Evolutionary conservation across 2,329 filamentous ascomycete species (phyloP).

Genomic region (Phymatotrichopsis omnivora): DNA sequence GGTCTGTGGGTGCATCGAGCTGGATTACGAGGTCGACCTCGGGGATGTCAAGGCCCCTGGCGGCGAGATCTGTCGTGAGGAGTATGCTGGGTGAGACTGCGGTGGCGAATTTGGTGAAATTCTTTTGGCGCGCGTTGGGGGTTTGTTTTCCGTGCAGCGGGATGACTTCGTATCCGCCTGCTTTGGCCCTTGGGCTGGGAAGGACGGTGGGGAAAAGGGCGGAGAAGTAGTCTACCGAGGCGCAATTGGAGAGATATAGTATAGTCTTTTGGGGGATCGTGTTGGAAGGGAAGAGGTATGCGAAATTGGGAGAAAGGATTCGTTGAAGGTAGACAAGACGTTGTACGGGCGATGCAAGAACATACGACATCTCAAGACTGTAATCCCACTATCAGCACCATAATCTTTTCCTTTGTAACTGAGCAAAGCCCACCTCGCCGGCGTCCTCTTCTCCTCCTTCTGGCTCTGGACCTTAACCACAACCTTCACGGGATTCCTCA

Average conservation of each 20-base stretch:
- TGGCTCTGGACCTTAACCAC: conserved; percentile 71
- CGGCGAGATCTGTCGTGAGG: conserved; percentile 84
- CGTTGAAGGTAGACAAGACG: conserved; percentile 47
- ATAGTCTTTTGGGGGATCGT: conserved; percentile 74
- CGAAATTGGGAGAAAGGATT: conserved; percentile 48
- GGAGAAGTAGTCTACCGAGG: conserved; percentile 88
- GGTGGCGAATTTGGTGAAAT: conserved; percentile 70
- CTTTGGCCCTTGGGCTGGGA: conserved; percentile 39
- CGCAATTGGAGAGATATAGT: conserved; percentile 86
- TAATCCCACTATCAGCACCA: conserved; percentile 23
- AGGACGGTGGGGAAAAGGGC: conserved; percentile 65
- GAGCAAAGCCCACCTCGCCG: conserved; percentile 50
- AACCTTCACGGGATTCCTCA: conserved; percentile 90
- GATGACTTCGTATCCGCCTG: conserved; percentile 52
- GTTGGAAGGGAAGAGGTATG: conserved; percentile 58
- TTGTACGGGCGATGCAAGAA: conserved; percentile 62
- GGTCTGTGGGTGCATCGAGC: conserved; percentile 68
- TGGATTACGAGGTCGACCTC: conserved; percentile 86
- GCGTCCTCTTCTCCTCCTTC: conserved; percentile 73
- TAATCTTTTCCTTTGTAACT: not conserved
- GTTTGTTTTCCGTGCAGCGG: conserved; percentile 88
- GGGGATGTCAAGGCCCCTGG: conserved; percentile 82
- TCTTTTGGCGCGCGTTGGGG: conserved; percentile 71
- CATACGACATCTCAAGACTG: conserved; percentile 79
- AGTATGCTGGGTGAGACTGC: conserved; percentile 68